phyloP scores from a whole-genome alignment of 2,329 filamentous ascomycete species.

The Cadophora gregata region DNA sequence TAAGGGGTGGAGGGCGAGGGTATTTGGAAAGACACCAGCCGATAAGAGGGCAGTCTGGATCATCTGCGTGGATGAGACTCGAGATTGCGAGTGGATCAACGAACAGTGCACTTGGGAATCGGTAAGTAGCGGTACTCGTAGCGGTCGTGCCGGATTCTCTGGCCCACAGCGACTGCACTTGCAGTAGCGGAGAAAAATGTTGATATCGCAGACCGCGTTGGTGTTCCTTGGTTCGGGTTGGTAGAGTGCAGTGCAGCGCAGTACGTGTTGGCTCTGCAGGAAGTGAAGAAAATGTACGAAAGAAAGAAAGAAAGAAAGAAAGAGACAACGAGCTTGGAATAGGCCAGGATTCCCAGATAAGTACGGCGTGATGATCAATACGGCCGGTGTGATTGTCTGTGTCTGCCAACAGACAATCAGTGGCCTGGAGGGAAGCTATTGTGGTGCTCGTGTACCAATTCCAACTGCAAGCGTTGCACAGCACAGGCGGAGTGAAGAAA shows the following conservation, averaged over 20 bases:
- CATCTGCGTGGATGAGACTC: conserved; percentile 14
- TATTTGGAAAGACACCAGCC: background rate
- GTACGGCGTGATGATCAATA: background rate
- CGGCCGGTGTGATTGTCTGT: background rate
- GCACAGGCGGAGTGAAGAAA: background rate
- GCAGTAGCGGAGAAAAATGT: conserved; percentile 4
- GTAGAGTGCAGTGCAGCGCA: background rate
- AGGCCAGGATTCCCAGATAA: background rate
- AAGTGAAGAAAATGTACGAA: background rate
- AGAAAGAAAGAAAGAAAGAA: background rate
- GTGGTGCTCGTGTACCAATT: conserved; percentile 3
- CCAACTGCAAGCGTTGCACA: background rate
- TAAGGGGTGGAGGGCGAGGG: background rate
- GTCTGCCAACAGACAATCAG: conserved; percentile 1
- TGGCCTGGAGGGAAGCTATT: background rate
- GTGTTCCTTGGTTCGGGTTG: background rate
- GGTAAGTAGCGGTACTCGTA: too few relatives aligned
- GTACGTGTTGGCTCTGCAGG: background rate
- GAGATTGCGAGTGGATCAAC: background rate
- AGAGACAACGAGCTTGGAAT: background rate
- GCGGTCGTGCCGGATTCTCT: conserved; percentile 2
- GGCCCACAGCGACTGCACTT: background rate
- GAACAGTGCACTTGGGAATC: background rate
- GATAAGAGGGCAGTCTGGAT: conserved; percentile 5
- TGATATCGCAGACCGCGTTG: background rate